Evolutionary conservation across 257 asterid species (phyloP).

Genomic region (Penstemon newberryi): DNA sequence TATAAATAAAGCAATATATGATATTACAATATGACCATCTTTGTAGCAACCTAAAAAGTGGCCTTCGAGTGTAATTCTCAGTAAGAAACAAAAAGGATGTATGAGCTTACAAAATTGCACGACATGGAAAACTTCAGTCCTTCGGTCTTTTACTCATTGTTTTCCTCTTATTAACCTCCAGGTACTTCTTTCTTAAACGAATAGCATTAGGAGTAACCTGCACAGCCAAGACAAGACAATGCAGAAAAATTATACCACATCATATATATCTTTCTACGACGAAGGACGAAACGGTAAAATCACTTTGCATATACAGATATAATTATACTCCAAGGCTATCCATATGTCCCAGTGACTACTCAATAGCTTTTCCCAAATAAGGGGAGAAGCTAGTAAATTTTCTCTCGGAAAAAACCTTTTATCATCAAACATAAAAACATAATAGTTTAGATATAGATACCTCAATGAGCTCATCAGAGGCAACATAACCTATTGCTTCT

Average conservation of each 20-base stretch:
- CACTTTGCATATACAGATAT: no score
- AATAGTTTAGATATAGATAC: slow-evolving; percentile 27
- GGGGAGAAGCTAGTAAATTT: no score
- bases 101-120: slow-evolving; percentile 34
- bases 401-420: no score
- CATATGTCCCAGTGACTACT: no score
- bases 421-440: neutral
- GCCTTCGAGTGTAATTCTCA: neutral
- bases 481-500: slow-evolving; percentile 98
- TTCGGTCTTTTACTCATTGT: slow-evolving; percentile 77
- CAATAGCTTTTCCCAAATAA: no score
- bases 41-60: slow-evolving; percentile 8
- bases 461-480: slow-evolving; percentile 97
- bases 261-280: no score
- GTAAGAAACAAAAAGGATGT: neutral
- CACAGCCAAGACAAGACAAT: slow-evolving; percentile 16
- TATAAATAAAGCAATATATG: no score
- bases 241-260: no score
- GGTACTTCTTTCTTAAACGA: slow-evolving; percentile 82
- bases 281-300: no score
- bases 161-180: slow-evolving; percentile 86
- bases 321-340: no score
- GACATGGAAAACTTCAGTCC: slow-evolving; percentile 41
- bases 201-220: slow-evolving; percentile 96
- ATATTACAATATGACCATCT: no score